Evolutionary conservation across 2,329 filamentous ascomycete species (phyloP).

Genomic region (Xylariales sp.): DNA sequence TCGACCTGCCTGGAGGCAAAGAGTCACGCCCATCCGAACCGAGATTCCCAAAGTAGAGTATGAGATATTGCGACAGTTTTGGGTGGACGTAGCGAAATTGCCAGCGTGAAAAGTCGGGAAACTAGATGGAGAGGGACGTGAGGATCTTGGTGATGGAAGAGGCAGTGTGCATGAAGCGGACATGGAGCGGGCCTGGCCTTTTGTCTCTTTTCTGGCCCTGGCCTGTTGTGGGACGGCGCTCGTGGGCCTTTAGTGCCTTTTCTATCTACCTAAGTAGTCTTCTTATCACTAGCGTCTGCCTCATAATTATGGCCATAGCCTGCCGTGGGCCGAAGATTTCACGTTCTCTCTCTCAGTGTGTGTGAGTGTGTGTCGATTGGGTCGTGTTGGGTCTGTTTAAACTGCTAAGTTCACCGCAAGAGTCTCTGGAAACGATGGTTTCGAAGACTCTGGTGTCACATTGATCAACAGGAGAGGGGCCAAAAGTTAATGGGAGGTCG

Average conservation of each 20-base stretch:
- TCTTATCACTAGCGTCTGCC: not conserved
- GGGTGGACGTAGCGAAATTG: constrained; percentile 19
- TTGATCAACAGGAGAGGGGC: constrained; percentile 36
- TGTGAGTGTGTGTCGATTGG: constrained; percentile 8
- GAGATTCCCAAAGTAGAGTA: constrained; percentile 11
- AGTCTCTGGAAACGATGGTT: constrained; percentile 38
- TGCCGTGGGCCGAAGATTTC: constrained; percentile 4
- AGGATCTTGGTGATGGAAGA: constrained; percentile 29
- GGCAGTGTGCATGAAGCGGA: constrained; percentile 38
- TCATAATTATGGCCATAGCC: constrained; percentile 17
- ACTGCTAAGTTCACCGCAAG: constrained; percentile 48
- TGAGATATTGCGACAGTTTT: constrained; percentile 35
- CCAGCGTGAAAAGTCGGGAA: constrained; percentile 36
- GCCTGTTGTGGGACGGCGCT: constrained; percentile 27
- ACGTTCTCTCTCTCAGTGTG: not conserved
- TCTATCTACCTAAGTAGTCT: not conserved
- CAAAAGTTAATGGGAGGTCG: constrained; percentile 27
- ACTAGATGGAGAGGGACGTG: constrained; percentile 16
- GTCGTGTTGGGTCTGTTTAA: constrained; percentile 14
- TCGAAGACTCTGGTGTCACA: constrained; percentile 38
- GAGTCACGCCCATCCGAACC: constrained; percentile 7
- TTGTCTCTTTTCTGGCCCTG: constrained; percentile 22
- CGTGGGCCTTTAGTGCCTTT: not conserved
- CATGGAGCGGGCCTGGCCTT: constrained; percentile 30
- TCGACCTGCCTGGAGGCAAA: constrained; percentile 18